phyloP scores from a whole-genome alignment of 1,139 yeast genomes.

The Kluyveromyces sp. region DNA sequence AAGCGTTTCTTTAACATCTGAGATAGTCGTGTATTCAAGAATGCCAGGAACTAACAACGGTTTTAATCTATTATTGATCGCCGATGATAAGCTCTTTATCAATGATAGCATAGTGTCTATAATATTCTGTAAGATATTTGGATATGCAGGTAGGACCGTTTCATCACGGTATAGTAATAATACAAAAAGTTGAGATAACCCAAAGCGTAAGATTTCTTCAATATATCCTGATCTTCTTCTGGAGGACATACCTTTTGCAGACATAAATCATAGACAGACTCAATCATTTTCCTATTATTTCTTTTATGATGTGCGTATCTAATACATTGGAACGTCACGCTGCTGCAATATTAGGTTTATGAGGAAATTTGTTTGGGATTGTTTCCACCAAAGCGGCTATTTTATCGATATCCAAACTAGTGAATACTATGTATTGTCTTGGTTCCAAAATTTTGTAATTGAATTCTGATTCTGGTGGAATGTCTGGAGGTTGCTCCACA shows the following conservation, averaged over 20 bases:
- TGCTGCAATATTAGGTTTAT: conserved; percentile 59
- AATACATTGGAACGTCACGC: conserved; percentile 58
- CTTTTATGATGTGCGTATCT: conserved; percentile 55
- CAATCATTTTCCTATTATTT: conserved; percentile 46
- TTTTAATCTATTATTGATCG: conserved; percentile 54
- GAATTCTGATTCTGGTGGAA: conserved; percentile 20
- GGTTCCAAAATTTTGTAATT: conserved; percentile 28
- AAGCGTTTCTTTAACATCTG: conserved; percentile 48
- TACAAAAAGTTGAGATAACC: conserved; percentile 60
- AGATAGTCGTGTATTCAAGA: conserved; percentile 55
- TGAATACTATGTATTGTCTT: conserved; percentile 42
- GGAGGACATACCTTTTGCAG: conserved; percentile 54
- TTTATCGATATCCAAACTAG: conserved; percentile 60
- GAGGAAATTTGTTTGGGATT: conserved; percentile 39
- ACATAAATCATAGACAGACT: conserved; percentile 52
- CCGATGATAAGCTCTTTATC: conserved; percentile 54
- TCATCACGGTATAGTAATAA: conserved; percentile 54
- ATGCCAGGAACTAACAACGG: conserved; percentile 55
- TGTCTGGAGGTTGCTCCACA: neutral
- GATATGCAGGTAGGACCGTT: conserved; percentile 45
- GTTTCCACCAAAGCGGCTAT: conserved; percentile 45
- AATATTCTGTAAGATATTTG: conserved; percentile 52
- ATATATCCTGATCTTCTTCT: conserved; percentile 55
- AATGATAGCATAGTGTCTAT: conserved; percentile 52
- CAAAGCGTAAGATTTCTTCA: conserved; percentile 65